Evolutionary conservation across 768 basidiomycete genomes (phyloP), one percentile per base, ranked within the genome.

Genomic region (Dentipellis sp.): DNA sequence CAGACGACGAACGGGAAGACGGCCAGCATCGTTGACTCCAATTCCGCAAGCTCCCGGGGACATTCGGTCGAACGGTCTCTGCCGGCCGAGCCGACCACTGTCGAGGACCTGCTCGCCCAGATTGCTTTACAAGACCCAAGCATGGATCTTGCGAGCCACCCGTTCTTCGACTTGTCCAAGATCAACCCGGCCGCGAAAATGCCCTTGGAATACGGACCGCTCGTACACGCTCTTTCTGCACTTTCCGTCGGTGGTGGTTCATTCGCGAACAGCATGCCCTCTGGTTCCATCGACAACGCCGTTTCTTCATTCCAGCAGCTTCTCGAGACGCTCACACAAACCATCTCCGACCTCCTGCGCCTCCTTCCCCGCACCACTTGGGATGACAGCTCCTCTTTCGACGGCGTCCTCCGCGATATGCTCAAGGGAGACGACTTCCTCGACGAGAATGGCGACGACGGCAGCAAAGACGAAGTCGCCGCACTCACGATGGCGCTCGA

Each of bases 261-360:
- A 7, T 91, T 91, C 63, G 84, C 88, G 38, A 85, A 83, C 60
- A 88, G 82, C 62, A 84, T 91, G 74, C 88, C 91, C 14, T 84
- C 88, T 6, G 87, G 88, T 10, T 88, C 89, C n/a, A 91, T 92
- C 65, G 91, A 93, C 67, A 88, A 90, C 35, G 90, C 91, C 1
- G 89, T 93, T 29, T 86, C 88, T 3, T 91, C 90, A 12, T 93
- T 93, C 73, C 90, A 94, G 62, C 89, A 91, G 64, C 74, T 94
- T 0, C 74, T 94, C 45, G 91, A 92, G 73, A 93, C 89, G 0
- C 72, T 94, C 46, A 94, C 91, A 0, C 90, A 93, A 63, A 92
- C 90, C 0, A 92, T 94, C 62, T 92, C 91, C 4, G 91, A 91
- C 60, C 71, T 94, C 29, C 74, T 94, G 40, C 85, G 88, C 7